A percentile compares a stretch with the other conserved stretches of the same genome.
These are phyloP conservation scores for Phoma sp. DNA, from an alignment of 2,329 filamentous ascomycete species.

Conservation along the genomic window DNA sequence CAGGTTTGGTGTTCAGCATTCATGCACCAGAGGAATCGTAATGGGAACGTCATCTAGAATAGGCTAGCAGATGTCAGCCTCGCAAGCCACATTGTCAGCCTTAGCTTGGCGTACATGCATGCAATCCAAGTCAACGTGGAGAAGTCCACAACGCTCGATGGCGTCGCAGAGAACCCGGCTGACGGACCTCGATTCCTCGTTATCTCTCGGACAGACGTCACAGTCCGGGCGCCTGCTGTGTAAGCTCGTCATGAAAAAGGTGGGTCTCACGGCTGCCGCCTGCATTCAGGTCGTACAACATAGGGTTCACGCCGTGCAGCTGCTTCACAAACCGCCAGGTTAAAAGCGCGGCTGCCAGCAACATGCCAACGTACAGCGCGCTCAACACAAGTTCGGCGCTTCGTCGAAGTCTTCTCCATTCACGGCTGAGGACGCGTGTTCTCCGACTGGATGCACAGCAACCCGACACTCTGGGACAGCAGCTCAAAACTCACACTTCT, in stretches of 20 bases:
- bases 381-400: not conserved
- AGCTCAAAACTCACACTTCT: conserved; percentile 4
- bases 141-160: not conserved
- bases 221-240: not conserved
- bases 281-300: not conserved
- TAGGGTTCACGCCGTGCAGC: not conserved
- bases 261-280: not conserved
- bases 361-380: not conserved
- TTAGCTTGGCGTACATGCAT: conserved; percentile 4
- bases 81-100: conserved; percentile 10
- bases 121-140: not conserved
- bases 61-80: not conserved
- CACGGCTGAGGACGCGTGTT: not conserved
- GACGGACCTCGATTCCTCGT: not conserved
- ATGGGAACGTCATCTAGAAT: not conserved
- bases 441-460: not conserved
- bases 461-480: conserved; percentile 6
- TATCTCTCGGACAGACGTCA: not conserved
- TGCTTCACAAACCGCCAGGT: not conserved
- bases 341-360: not conserved
- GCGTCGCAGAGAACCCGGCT: not conserved
- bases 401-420: not conserved
- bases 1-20: not conserved
- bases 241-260: not conserved
- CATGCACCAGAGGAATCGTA: not conserved